Evolutionary conservation across 2,329 filamentous ascomycete species (phyloP).

Genomic region (Trichoderma simmonsii): DNA sequence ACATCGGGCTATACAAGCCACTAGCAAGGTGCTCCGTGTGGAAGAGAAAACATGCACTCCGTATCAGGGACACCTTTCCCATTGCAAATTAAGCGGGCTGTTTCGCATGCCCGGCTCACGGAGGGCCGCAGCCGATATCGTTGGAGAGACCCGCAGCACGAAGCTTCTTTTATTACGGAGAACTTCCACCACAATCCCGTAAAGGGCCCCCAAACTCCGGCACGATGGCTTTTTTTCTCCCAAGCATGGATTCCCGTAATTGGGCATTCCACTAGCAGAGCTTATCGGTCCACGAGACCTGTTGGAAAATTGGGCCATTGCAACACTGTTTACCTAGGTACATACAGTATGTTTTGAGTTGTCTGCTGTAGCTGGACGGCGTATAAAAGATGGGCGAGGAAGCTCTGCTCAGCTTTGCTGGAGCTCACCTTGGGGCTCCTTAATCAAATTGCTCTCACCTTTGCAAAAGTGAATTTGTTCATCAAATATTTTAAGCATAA

Average conservation of each 20-base stretch:
- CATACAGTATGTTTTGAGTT: neutral
- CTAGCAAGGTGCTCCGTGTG: neutral
- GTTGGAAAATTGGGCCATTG: constrained; percentile 2
- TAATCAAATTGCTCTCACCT: neutral
- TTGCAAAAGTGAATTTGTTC: neutral
- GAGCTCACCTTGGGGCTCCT: neutral
- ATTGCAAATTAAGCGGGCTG: neutral
- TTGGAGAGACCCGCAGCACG: neutral
- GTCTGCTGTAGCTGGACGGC: neutral
- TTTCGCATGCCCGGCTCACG: neutral
- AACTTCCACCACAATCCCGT: neutral
- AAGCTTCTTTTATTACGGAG: neutral
- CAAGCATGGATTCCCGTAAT: neutral
- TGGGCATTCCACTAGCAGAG: constrained; percentile 10
- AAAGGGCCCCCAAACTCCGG: neutral
- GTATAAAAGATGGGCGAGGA: neutral
- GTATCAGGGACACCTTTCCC: neutral
- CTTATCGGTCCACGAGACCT: constrained; percentile 14
- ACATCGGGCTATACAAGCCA: neutral
- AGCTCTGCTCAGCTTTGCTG: neutral
- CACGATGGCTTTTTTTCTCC: neutral
- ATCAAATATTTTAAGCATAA: neutral
- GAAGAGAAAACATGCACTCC: neutral
- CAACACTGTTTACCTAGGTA: neutral
- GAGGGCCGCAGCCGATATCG: constrained; percentile 10